Evolutionary conservation across 352 stramenopile genomes (phyloP), one percentile per base, ranked within the genome.

Genomic region (Phytophthora parvispora): DNA sequence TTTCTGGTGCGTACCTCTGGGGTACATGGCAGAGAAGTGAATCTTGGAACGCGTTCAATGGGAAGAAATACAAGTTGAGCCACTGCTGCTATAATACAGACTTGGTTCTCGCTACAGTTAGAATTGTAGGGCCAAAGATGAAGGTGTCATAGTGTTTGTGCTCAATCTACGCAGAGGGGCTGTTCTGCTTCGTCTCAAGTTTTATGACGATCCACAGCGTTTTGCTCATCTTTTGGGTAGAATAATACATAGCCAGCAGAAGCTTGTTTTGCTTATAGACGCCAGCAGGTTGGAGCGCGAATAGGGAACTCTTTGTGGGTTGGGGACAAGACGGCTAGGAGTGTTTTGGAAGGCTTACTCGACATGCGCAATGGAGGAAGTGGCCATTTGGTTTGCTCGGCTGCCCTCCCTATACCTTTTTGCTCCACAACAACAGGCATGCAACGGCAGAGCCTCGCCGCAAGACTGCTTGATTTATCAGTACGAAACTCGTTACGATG

Each of bases 281-380:
- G 22, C 64, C 50, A 68, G 47, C 60, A 62, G 53, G 60, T 66
- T 42, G 12, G n/a, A 28, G 27, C 28, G 47, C n/a, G 59, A 60
- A 6, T 72, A 72, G 65, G 65, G 53, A 69, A 60, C 18, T 56
- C 48, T 28, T 60, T 75, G 54, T 60, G 67, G 67, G n/a, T 75
- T 29, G 61, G 66, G 66, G 67, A 75, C 49, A 66, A 75, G 67
- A 67, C n/a, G 34, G 56, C 64, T 38, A 54, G n/a, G 58, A 60
- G 42, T 15, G 22, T 34, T 9, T 43, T 38, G 43, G 25, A 52
- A n/a, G n/a, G 40, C 6, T 27, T 25, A 18, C 8, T 49, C 20
- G 27, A 20, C 48, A 75, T 75, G 54, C 67, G 61, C 42, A 43
- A 25, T 28, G 18, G 31, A 27, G 48, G 67, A 75, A 75, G 25